Base-by-base conservation (phyloP, 2,329 filamentous ascomycete species). In the Colletotrichum sp. region DNA sequence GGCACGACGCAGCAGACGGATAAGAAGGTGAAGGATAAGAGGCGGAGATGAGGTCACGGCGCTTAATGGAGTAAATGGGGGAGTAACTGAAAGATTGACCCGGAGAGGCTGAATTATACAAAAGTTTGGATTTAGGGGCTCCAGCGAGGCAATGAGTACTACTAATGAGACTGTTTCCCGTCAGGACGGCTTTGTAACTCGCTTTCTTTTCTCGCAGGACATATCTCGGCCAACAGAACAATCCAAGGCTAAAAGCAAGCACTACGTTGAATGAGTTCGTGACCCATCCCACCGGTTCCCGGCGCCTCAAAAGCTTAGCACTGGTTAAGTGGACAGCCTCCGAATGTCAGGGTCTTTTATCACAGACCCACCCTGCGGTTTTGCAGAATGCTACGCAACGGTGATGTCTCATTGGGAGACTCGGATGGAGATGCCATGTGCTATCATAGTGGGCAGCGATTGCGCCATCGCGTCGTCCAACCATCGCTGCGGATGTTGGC, bases 361-460 rank as follows among this genome's bases (percentile, higher is more conserved):
- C 26, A 28, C 24, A 8, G 21, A 62, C 72, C 60, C 68, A 75
- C 52, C 13, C 26, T 10, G 12, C 36, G 13, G 5, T 18, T 64
- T 18, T 6, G 12, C 52, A 67, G 30, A 66, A 64, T 63, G 44
- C 69, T 34, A 55, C 64, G 32, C 34, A 24, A 68, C 39, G 21
- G 9, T 34, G 28, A 49, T 3, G 28, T 57, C 32, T 62, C 55
- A 75, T 67, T 72, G 72, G 62, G 34, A 67, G 63, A 49, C 18
- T 32, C 36, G 34, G 44, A 72, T 59, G 32, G 73, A 52, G 69
- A n/a, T 68, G 39, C 63, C 39, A 57, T 57, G 55, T 73, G 73
- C 73, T 36, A 73, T 60, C 67, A 75, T 76, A 52, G 73, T 72
- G 73, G 73, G 57, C 28, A 55, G 64, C 30, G 62, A 76, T 76